Percentiles rank a stretch among this genome's conserved stretches.
Evolutionary conservation across 768 basidiomycete species (phyloP).

Genomic region (Kwoniella europaea): DNA sequence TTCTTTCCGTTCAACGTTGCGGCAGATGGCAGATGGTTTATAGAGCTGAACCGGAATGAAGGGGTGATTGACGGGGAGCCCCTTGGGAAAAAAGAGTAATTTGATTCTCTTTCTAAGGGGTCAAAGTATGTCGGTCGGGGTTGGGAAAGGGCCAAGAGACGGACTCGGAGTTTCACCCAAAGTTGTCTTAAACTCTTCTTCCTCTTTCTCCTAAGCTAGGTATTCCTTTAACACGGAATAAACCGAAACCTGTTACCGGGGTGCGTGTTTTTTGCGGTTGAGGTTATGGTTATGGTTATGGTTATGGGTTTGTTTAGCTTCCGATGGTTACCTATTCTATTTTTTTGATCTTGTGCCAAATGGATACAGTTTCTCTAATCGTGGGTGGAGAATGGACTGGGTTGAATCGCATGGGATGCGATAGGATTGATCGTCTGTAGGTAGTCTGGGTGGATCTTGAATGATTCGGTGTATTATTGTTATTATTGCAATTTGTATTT

Average conservation of each 20-base stretch:
- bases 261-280: not conserved
- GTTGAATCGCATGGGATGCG: no score
- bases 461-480: not conserved
- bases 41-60: not conserved
- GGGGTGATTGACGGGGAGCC: not conserved
- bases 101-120: not conserved
- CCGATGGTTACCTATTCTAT: no score
- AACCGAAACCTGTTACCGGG: not conserved
- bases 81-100: not conserved
- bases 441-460: not conserved
- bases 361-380: no score
- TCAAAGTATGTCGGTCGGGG: not conserved
- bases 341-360: no score
- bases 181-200: not conserved
- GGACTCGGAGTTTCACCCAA: no score
- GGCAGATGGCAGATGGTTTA: not conserved
- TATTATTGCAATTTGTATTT: not conserved
- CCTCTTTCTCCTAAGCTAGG: not conserved
- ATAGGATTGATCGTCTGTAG: no score
- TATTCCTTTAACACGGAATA: not conserved
- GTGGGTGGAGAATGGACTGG: no score
- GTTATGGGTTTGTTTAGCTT: not conserved
- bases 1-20: not conserved
- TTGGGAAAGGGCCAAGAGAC: not conserved
- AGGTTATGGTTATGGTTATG: not conserved